phyloP scores from a whole-genome alignment of 345 rosid genomes.

The Moricandia moricandioides region DNA sequence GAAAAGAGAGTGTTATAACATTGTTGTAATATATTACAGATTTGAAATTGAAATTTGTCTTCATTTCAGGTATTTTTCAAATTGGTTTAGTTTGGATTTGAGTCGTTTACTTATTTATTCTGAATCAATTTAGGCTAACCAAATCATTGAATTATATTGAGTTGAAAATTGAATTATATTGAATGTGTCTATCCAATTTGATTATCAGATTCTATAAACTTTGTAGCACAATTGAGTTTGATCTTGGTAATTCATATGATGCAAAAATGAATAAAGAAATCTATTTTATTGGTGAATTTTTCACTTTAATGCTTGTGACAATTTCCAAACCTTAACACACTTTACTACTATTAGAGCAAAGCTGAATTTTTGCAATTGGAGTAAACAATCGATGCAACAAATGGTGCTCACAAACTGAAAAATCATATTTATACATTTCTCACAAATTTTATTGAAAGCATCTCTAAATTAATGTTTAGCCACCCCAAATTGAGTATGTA shows the following conservation, averaged over 20 bases:
- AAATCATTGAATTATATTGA: background rate
- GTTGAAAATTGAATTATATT: background rate
- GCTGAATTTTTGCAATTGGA: background rate
- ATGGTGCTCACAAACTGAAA: background rate
- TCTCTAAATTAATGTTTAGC: background rate
- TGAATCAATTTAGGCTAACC: background rate
- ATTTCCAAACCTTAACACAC: background rate
- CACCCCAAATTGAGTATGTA: background rate
- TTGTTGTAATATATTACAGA: too few species aligned
- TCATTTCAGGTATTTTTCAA: too few species aligned
- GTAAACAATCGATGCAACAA: background rate
- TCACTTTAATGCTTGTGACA: background rate
- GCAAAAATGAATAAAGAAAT: background rate
- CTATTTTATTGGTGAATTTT: background rate
- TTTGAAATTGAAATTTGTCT: too few species aligned
- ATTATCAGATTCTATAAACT: background rate
- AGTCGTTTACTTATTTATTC: background rate
- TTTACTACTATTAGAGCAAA: background rate
- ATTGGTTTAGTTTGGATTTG: background rate
- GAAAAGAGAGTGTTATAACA: too few species aligned
- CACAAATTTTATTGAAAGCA: background rate
- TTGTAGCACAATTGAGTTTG: background rate
- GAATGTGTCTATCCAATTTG: background rate
- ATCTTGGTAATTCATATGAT: background rate
- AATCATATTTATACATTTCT: background rate